These are phyloP conservation scores for Leishmania arabica DNA, from an alignment of 208 protist species.

Conservation along the genomic window DNA sequence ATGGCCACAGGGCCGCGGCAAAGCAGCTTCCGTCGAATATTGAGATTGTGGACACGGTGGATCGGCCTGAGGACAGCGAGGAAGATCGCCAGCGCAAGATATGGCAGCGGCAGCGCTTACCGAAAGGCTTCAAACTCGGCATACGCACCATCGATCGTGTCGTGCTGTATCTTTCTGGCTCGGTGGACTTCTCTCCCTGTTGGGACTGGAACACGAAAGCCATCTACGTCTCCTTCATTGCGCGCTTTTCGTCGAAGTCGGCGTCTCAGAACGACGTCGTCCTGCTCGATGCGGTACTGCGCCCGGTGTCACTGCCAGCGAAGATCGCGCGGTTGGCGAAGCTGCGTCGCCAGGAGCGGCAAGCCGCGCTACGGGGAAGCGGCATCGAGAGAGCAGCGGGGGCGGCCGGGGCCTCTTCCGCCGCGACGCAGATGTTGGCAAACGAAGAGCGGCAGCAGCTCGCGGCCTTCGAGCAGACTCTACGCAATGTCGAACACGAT, in stretches of 20 bases:
- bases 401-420: background rate
- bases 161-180: constrained; percentile 36
- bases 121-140: constrained; percentile 6
- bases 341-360: constrained; percentile 22
- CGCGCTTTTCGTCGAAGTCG: constrained; percentile 44
- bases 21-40: constrained; percentile 20
- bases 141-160: constrained; percentile 39
- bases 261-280: constrained; percentile 54
- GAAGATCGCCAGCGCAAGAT: constrained; percentile 19
- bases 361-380: background rate
- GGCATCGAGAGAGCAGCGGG: background rate
- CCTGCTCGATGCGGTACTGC: constrained; percentile 55
- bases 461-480: constrained; percentile 17
- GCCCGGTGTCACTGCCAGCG: constrained; percentile 25
- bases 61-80: constrained; percentile 15
- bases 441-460: constrained; percentile 46
- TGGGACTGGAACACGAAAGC: constrained; percentile 89
- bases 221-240: constrained; percentile 64
- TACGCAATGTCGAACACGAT: constrained; percentile 30
- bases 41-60: constrained; percentile 6
- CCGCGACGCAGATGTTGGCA: constrained; percentile 25
- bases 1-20: background rate
- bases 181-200: constrained; percentile 44
- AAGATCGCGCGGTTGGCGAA: constrained; percentile 17
- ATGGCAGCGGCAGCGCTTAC: constrained; percentile 24